phyloP scores from a whole-genome alignment of 2,329 filamentous ascomycete species.

The Thermoascus crustaceus region DNA sequence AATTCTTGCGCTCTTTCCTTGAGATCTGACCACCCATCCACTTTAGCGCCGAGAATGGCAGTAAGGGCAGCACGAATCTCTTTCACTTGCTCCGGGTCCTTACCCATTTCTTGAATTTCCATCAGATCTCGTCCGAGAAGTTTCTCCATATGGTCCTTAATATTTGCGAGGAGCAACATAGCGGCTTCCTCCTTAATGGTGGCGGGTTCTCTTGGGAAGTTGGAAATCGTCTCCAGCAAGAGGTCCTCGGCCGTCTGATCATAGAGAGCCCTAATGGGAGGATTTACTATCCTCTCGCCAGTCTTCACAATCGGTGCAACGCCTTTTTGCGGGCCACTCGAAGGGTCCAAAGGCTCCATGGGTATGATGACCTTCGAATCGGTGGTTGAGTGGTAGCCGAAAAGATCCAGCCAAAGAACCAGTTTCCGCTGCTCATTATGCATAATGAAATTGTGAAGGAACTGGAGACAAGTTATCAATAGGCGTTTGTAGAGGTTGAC shows the following conservation, averaged over 20 bases:
- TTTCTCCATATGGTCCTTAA: slow-evolving; percentile 42
- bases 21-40: slow-evolving; percentile 37
- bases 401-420: slow-evolving; percentile 57
- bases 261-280: slow-evolving; percentile 33
- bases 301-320: slow-evolving; percentile 36
- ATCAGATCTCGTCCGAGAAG: slow-evolving; percentile 35
- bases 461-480: slow-evolving; percentile 58
- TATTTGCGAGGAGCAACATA: slow-evolving; percentile 40
- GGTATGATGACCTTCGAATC: slow-evolving; percentile 39
- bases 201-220: slow-evolving; percentile 35
- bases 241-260: slow-evolving; percentile 38
- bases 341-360: slow-evolving; percentile 33
- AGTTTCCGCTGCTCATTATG: slow-evolving; percentile 58
- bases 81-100: slow-evolving; percentile 37
- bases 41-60: slow-evolving; percentile 36
- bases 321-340: slow-evolving; percentile 26
- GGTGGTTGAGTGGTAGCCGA: slow-evolving; percentile 47
- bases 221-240: slow-evolving; percentile 36
- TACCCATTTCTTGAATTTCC: slow-evolving; percentile 39
- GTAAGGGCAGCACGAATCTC: slow-evolving; percentile 37
- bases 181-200: slow-evolving; percentile 41
- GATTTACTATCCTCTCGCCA: slow-evolving; percentile 35
- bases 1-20: slow-evolving; percentile 31
- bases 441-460: slow-evolving; percentile 58
- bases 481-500: slow-evolving; percentile 59